Evolutionary conservation across 2,329 filamentous ascomycete species (phyloP).

Genomic region (Emmonsia crescens): DNA sequence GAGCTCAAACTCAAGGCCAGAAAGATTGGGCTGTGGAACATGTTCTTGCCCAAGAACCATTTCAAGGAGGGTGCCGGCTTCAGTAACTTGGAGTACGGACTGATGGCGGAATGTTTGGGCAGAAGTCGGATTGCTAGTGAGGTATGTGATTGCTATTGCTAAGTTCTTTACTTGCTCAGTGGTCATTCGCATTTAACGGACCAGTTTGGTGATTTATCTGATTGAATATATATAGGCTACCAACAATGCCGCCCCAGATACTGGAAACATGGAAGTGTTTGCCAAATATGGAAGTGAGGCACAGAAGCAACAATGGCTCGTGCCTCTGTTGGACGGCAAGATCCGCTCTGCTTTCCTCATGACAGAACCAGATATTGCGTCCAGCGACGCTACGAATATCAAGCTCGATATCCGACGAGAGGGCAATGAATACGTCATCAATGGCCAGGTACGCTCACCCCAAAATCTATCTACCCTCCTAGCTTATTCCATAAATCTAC

Average conservation of each 20-base stretch:
- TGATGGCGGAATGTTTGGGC: constrained; percentile 94
- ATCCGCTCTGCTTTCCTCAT: constrained; percentile 87
- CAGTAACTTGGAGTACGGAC: constrained; percentile 88
- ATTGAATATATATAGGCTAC: constrained; percentile 44
- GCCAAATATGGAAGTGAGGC: constrained; percentile 80
- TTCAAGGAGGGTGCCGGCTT: constrained; percentile 93
- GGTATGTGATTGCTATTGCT: constrained; percentile 21
- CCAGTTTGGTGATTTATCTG: not conserved
- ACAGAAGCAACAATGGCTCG: constrained; percentile 76
- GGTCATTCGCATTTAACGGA: not conserved
- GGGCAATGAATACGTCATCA: constrained; percentile 80
- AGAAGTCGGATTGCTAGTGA: constrained; percentile 74
- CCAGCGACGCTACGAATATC: constrained; percentile 88
- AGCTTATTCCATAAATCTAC: not conserved
- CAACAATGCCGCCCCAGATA: constrained; percentile 85
- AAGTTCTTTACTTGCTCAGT: not conserved
- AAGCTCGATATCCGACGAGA: constrained; percentile 71
- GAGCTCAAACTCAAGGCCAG: constrained; percentile 77
- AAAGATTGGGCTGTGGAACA: constrained; percentile 87
- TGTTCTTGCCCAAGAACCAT: constrained; percentile 92
- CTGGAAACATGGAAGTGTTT: constrained; percentile 90
- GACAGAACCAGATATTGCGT: constrained; percentile 84
- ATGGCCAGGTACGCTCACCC: constrained; percentile 57
- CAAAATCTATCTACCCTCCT: not conserved
- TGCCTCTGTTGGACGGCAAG: constrained; percentile 68